These are phyloP conservation scores for Coemansia sp. DNA, from an alignment of 192 early-diverging fungal genomes.

Conservation along the genomic window DNA sequence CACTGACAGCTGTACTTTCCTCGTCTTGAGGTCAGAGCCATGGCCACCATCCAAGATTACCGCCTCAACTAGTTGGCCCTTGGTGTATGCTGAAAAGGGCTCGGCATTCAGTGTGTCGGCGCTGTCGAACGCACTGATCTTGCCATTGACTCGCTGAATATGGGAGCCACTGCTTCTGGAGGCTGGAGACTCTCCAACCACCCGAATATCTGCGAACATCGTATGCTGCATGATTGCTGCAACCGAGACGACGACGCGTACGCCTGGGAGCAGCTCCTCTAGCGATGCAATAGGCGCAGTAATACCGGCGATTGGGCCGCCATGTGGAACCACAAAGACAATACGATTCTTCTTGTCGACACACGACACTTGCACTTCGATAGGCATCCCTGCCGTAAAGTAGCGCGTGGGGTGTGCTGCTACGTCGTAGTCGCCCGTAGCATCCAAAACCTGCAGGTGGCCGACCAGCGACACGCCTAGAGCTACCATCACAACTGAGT, in stretches of 20 bases:
- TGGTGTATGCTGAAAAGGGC: constrained; percentile 17
- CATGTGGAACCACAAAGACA: constrained; percentile 22
- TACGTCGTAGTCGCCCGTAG: constrained; percentile 23
- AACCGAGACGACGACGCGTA: constrained; percentile 58
- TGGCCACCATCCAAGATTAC: constrained; percentile 12
- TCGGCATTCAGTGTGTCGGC: constrained; percentile 48
- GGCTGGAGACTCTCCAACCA: constrained; percentile 8
- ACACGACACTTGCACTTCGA: constrained; percentile 40
- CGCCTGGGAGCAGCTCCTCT: constrained; percentile 58
- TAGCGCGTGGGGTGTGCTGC: constrained; percentile 15
- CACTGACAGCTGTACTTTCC: constrained; percentile 64
- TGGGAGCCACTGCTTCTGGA: background rate
- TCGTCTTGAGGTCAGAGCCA: constrained; percentile 21
- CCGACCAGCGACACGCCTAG: constrained; percentile 26
- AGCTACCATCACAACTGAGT: constrained; percentile 15
- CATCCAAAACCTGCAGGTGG: constrained; percentile 22
- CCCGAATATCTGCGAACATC: constrained; percentile 57
- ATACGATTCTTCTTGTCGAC: constrained; percentile 22
- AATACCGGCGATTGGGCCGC: constrained; percentile 61
- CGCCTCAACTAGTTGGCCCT: constrained; percentile 32
- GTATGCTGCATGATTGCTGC: constrained; percentile 52
- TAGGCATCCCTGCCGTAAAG: constrained; percentile 38
- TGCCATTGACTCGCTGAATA: constrained; percentile 54
- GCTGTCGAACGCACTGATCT: constrained; percentile 63
- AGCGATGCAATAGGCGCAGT: constrained; percentile 24